Base-by-base conservation (phyloP, 202 grass and related monocot species). In the Sporobolus alterniflorus region DNA sequence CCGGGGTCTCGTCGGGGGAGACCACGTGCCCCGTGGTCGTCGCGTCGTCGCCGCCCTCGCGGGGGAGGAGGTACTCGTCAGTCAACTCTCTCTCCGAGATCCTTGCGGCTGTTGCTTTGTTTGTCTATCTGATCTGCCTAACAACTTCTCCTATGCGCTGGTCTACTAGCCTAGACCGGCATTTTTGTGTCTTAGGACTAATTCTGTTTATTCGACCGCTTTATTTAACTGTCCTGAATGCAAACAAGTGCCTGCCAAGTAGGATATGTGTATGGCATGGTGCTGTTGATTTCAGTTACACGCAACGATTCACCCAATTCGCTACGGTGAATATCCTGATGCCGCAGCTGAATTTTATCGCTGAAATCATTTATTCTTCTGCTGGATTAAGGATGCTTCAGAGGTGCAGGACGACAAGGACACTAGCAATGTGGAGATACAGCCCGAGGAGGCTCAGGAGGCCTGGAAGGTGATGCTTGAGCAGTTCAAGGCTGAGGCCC, bases 401-500 rank as follows among this genome's bases (percentile, higher is more conserved):
- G 79, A 80, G 11, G 54, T 47, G 57, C 39, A 42, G 0, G 70
- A 83, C 67, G 87, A 67, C 32, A 75, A 74, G 22, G 86, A 47
- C 6, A 84, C 60, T 17, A 46, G 29, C 26, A 82, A 81, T 25
- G 60, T 1, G 16, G 85, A 94, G 18, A 77, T 85, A 71, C 88
- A 89, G 40, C 32, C 86, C 1, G 91, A 87, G 63, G 88, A 77
- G 73, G 87, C 93, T 12, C 77, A 89, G 34, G 89, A 96, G 40
- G 86, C 84, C 16, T 94, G 89, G 96, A 96, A 69, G 42, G 78
- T 91, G 51, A 80, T 92, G 68, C 87, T 99, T 9, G 79, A 89
- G 34, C 80, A 90, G 48, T 92, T 94, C 88, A 99, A 92, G 88
- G 64, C 34, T 0, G 93, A 92, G 83, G 91, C 96, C 48, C 61